Base-by-base conservation (phyloP, 1,284 basidiomycete species). In the Meripilus lineatus region DNA sequence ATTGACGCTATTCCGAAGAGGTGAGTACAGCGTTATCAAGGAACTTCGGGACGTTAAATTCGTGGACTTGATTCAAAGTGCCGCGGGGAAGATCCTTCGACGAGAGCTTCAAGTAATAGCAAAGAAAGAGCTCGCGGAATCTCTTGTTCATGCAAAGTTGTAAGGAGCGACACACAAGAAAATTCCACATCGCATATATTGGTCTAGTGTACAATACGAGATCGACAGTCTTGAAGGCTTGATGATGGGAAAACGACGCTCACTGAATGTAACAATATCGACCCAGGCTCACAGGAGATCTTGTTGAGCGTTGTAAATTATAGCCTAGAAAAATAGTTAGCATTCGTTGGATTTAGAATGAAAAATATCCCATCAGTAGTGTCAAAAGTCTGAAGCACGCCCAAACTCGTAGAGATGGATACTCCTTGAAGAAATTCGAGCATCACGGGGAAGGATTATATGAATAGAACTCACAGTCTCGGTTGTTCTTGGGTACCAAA, bases 361-460 rank as follows among this genome's bases (percentile, higher is more conserved):
- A 48, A 42, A 48, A 30, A 30, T 10, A 30, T 10, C 8, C 38
- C 30, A 58, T 84, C 82, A 84, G 80, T 66, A 54, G 67, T 81
- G 84, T 87, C 84, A 82, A 53, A 69, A 55, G 75, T 77, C 60
- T 84, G 85, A 81, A 85, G 86, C 85, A 67, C 71, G 64, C 76
- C 81, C 79, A 58, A 58, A 50, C 30, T 40, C 50, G 30, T 45
- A 32, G 50, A 51, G 47, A 49, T 59, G 68, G 74, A 79, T 81
- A 82, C 82, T 81, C 85, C 85, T 70, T 87, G 85, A 89, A 89
- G 85, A 89, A 88, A 89, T 88, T 86, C 85, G 81, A 78, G 64
- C 63, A 55, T 52, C 53, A 48, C 37, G 52, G 48, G 45, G 47
- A 40, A 11, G 33, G 18, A 41, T 37, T 32, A 44, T 38, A 53